A percentile compares a stretch with the other conserved stretches of the same genome.
Evolutionary conservation across 139 green algal species (phyloP).

Genomic region (Edaphochlamys debaryana): DNA sequence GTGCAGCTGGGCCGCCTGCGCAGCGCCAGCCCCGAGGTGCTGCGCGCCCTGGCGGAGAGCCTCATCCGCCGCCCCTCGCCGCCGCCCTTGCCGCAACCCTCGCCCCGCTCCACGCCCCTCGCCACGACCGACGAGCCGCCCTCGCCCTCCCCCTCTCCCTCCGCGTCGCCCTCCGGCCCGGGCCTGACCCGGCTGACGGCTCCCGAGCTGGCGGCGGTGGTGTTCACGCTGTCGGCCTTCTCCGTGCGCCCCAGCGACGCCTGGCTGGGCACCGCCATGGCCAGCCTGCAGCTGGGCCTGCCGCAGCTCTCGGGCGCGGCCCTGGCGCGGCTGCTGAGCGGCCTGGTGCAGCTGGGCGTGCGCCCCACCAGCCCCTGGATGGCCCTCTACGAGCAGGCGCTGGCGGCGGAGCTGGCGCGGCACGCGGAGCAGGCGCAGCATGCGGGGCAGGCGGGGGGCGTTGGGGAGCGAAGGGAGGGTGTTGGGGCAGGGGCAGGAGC

Average conservation of each 20-base stretch:
- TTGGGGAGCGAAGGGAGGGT: too few relatives aligned
- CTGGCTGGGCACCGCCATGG: slow-evolving; percentile 6
- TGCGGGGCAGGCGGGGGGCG: too few relatives aligned
- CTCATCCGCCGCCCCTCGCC: background rate
- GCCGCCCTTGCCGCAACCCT: background rate
- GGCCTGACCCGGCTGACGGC: background rate
- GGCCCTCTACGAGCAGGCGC: slow-evolving; percentile 21
- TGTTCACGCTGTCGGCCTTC: background rate
- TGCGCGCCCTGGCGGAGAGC: slow-evolving; percentile 5
- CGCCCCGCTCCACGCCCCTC: background rate
- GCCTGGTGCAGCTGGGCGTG: slow-evolving; percentile 29
- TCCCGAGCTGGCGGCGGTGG: background rate
- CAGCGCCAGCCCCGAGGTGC: slow-evolving; percentile 7
- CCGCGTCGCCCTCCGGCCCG: background rate
- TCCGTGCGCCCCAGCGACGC: slow-evolving; percentile 6
- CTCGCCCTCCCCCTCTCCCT: background rate
- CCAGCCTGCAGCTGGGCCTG: slow-evolving; percentile 11
- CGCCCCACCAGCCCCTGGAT: slow-evolving; percentile 23
- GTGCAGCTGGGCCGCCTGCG: background rate
- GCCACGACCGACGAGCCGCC: background rate
- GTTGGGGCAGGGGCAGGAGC: too few relatives aligned
- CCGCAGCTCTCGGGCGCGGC: background rate
- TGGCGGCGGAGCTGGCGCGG: background rate
- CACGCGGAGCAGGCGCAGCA: background rate
- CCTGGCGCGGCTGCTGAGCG: slow-evolving; percentile 18